phyloP scores from a whole-genome alignment of 1,284 basidiomycete species.

The Farysia itapuensis region DNA sequence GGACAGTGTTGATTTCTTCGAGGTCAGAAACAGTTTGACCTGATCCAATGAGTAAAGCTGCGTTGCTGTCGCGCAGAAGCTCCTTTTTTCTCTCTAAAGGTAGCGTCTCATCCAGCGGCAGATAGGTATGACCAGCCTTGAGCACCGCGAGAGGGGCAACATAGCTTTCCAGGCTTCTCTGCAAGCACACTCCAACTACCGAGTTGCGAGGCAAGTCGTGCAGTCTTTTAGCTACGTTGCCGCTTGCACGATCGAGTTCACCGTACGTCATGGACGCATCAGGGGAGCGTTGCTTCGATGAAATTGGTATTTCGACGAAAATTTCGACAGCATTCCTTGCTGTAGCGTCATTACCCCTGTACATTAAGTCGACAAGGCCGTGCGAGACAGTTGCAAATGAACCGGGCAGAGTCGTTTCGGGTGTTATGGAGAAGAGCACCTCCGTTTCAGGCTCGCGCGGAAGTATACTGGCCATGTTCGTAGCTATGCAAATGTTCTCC shows the following conservation, averaged over 20 bases:
- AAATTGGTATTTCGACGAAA: slow-evolving; percentile 12
- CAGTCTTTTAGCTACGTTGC: slow-evolving; percentile 14
- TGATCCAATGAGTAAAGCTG: slow-evolving; percentile 24
- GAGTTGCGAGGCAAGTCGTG: slow-evolving; percentile 12
- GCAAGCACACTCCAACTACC: slow-evolving; percentile 46
- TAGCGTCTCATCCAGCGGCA: slow-evolving; percentile 58
- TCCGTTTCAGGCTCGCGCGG: no score
- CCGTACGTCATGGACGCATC: slow-evolving; percentile 23
- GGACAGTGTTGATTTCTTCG: neutral
- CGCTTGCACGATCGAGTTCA: slow-evolving; percentile 27
- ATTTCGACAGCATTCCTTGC: slow-evolving; percentile 27
- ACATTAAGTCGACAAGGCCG: neutral
- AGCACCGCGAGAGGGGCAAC: slow-evolving; percentile 42
- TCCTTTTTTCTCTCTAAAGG: slow-evolving; percentile 52
- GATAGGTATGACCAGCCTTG: slow-evolving; percentile 47
- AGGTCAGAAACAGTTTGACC: neutral
- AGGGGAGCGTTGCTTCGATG: neutral
- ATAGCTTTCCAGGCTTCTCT: slow-evolving; percentile 47
- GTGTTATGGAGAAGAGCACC: neutral
- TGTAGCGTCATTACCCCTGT: neutral
- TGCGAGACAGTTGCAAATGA: neutral
- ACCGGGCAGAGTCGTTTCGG: no score
- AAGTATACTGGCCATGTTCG: neutral
- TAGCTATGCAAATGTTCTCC: slow-evolving; percentile 8
- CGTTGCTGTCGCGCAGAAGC: slow-evolving; percentile 44